Evolutionary conservation across 345 rosid species (phyloP), one percentile per base, ranked within the genome.

Genomic region (Camelina neglecta): DNA sequence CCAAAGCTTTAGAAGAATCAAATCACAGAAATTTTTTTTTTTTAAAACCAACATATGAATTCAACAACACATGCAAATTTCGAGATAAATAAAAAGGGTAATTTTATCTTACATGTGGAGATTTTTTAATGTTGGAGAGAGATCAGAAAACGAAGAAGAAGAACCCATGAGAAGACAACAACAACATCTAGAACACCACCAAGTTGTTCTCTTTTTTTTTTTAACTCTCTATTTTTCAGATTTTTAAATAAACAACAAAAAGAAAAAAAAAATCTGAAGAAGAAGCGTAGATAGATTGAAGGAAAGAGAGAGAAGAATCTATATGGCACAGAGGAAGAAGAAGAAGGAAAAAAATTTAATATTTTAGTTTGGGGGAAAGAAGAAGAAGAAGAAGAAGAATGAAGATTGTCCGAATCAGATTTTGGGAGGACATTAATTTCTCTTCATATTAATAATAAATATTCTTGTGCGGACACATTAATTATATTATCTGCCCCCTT

Each of bases 61-160:
- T 20, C 15, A 21, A 55, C 65, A 76, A 63, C n/a, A 60, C 81
- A 78, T 78, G 81, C 77, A 66, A 29, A 73, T 72, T 58, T 49
- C 54, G 20, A 15, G 8, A 47, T 47, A 3, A 47, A 12, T 1
- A 24, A 44, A 61, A 44, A 2, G 48, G 29, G 1, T 60, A 18
- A 59, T 57, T 39, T 48, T 24, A 33, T 74, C 89, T 90, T 86
- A 88, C 96, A 84, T 80, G 76, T 71, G 63, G 26, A 80, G 79
- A 48, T 42, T 29, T 54, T n/a, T 1, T 67, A 83, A 62, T 73
- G 79, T 67, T 68, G 83, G 51, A 33, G 50, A 33, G 78, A 81
- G 80, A 75, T 79, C 84, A 76, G n/a, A 55, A 87, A 85, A 79
- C 82, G 80, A 86, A 82, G 81, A 70, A 36, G 64, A 76, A 41